A percentile compares a stretch with the other conserved stretches of the same genome.
phyloP scores from a whole-genome alignment of 2,329 filamentous ascomycete genomes.

The Phialophora expanda region DNA sequence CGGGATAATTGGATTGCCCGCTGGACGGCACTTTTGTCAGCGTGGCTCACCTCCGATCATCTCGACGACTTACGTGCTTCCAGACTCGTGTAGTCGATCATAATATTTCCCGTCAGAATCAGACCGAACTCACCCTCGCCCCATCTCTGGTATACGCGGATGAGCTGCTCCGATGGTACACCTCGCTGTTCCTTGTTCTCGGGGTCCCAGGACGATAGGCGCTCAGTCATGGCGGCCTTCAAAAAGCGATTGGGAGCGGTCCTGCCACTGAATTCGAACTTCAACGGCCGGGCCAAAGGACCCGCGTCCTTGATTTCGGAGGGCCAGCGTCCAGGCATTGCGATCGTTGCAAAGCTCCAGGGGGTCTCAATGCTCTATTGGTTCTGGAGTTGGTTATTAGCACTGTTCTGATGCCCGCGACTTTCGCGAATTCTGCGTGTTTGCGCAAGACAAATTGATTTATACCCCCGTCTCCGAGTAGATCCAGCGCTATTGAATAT shows the following conservation, averaged over 20 bases:
- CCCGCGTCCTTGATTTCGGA: slow-evolving; percentile 43
- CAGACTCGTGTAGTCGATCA: slow-evolving; percentile 66
- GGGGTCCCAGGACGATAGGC: slow-evolving; percentile 65
- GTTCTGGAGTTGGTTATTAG: neutral
- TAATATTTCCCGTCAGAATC: slow-evolving; percentile 68
- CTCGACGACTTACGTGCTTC: slow-evolving; percentile 63
- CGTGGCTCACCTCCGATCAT: slow-evolving; percentile 57
- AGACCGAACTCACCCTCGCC: slow-evolving; percentile 63
- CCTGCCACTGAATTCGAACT: slow-evolving; percentile 58
- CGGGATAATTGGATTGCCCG: slow-evolving; percentile 66
- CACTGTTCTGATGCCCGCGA: neutral
- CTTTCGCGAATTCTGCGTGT: neutral
- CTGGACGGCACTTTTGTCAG: slow-evolving; percentile 18
- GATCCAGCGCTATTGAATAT: neutral
- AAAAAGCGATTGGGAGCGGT: slow-evolving; percentile 69
- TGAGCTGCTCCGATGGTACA: slow-evolving; percentile 58
- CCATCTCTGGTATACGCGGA: slow-evolving; percentile 66
- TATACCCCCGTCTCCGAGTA: neutral
- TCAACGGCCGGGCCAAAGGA: slow-evolving; percentile 55
- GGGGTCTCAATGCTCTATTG: neutral
- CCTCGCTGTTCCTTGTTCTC: slow-evolving; percentile 59
- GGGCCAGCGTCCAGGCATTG: slow-evolving; percentile 3
- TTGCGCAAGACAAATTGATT: no score
- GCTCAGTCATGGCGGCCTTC: slow-evolving; percentile 71
- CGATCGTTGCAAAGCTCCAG: neutral